Base-by-base conservation (phyloP, 75 land plant species). In the Selaginella tamariscina region DNA sequence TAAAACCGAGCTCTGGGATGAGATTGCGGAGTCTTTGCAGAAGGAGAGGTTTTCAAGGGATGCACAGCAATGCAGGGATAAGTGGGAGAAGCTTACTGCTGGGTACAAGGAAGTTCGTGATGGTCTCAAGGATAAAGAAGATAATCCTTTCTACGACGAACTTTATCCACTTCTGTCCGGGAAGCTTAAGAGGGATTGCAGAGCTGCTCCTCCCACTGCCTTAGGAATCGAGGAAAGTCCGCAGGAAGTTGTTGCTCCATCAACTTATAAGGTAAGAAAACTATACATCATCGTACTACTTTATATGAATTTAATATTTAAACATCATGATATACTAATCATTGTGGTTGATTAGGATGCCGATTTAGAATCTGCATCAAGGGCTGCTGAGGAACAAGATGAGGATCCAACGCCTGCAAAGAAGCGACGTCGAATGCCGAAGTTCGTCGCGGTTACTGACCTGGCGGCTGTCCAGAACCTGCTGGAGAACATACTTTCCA, bases 71-170 rank as follows among this genome's bases (percentile, higher is more conserved):
- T 80, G 82, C 65, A 68, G 81, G 28, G 82, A 80, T 59, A 80
- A 80, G 65, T 80, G 82, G 82, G 82, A 80, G 81, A 80, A 80
- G 69, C 69, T 80, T 9, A 72, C 75, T 20, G 82, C 82, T 1
- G 69, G 82, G 20, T 80, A 77, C 70, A 80, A 80, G 72, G 82
- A 80, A 55, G 82, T 80, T 0, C 60, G 76, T 22, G 82, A 80
- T 30, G 82, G 82, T n/a, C 13, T 44, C 1, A 78, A 79, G 32
- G 68, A 77, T 24, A 72, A 57, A 33, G 81, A 80, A 20, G 82
- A 80, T 24, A 73, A 73, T 33, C 75, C 78, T 2, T 80, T 72
- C 65, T 73, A 72, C 18, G 82, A 78, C 27, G 82, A 80, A 44
- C 73, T 80, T 8, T 74, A 78, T 31, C 71, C 81, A 0, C 44